Percentiles rank a stretch among this genome's conserved stretches.
These are phyloP conservation scores for Piedraia hortae DNA, from an alignment of 2,329 filamentous ascomycete genomes.

Conservation along the genomic window DNA sequence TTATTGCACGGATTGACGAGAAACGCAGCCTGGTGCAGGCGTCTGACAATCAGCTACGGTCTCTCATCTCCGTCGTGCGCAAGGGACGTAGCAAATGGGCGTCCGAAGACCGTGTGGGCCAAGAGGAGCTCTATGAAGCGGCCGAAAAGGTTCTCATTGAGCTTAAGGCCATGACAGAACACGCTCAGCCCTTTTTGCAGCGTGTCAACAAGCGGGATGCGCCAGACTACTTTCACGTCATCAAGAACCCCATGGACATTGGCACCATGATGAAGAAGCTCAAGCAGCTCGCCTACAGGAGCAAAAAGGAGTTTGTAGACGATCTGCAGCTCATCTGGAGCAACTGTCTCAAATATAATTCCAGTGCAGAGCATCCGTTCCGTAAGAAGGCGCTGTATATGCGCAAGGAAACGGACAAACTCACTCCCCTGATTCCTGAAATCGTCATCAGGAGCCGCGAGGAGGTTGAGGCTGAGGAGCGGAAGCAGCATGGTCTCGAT, in stretches of 20 bases:
- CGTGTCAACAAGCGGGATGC: constrained; percentile 92
- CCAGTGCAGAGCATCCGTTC: constrained; percentile 61
- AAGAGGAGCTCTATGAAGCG: constrained; percentile 93
- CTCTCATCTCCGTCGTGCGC: constrained; percentile 84
- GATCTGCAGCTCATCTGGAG: constrained; percentile 92
- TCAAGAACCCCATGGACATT: constrained; percentile 94
- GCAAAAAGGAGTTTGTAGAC: constrained; percentile 74
- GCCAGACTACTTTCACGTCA: constrained; percentile 78
- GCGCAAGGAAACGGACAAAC: constrained; percentile 90
- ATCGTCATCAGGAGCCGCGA: constrained; percentile 71
- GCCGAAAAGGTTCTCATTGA: constrained; percentile 91
- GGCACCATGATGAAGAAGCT: constrained; percentile 97
- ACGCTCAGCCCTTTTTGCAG: constrained; percentile 83
- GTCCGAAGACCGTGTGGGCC: constrained; percentile 86
- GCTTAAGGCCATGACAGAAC: constrained; percentile 88
- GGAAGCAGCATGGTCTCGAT: constrained; percentile 58
- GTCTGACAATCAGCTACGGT: constrained; percentile 74
- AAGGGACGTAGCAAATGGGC: constrained; percentile 99
- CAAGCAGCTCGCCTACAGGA: constrained; percentile 30
- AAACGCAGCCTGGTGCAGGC: constrained; percentile 75
- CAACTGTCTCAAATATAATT: constrained; percentile 89
- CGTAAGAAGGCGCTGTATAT: constrained; percentile 86
- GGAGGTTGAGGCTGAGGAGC: constrained; percentile 50
- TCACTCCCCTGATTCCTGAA: constrained; percentile 84
- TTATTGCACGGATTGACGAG: constrained; percentile 83